These are phyloP conservation scores for Trapa bicornis DNA, from an alignment of 345 rosid genomes.

Conservation along the genomic window DNA sequence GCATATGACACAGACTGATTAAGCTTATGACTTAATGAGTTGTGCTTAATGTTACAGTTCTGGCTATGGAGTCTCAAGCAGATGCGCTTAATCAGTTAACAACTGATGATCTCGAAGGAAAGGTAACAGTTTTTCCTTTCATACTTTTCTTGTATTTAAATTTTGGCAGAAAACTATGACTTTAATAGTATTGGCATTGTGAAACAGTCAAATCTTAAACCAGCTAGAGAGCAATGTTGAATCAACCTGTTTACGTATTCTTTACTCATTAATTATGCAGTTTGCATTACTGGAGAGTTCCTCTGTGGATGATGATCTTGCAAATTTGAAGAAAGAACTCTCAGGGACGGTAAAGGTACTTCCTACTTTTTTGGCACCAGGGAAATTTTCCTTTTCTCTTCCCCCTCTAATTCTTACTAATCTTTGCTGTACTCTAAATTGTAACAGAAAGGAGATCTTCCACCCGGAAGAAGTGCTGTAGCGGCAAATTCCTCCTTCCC, in stretches of 20 bases:
- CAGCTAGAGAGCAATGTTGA: neutral
- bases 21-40: neutral
- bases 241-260: too few relatives aligned
- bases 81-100: conserved; percentile 38
- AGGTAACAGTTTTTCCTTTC: conserved; percentile 14
- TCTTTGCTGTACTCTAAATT: neutral
- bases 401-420: neutral
- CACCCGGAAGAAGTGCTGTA: conserved; percentile 9
- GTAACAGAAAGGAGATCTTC: conserved; percentile 20
- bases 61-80: conserved; percentile 49
- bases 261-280: neutral
- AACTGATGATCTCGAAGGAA: conserved; percentile 41
- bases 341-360: conserved; percentile 37
- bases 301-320: conserved; percentile 46
- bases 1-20: too few relatives aligned
- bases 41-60: conserved; percentile 19
- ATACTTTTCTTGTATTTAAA: neutral
- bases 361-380: neutral
- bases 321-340: conserved; percentile 34
- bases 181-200: neutral
- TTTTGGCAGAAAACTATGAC: neutral
- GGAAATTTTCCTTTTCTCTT: neutral
- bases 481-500: conserved; percentile 9
- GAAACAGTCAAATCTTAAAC: neutral
- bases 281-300: conserved; percentile 43